A percentile compares a stretch with the other conserved stretches of the same genome.
These are phyloP conservation scores for Schoenoplectus triqueter DNA, from an alignment of 202 grass and related monocot genomes.

Conservation along the genomic window DNA sequence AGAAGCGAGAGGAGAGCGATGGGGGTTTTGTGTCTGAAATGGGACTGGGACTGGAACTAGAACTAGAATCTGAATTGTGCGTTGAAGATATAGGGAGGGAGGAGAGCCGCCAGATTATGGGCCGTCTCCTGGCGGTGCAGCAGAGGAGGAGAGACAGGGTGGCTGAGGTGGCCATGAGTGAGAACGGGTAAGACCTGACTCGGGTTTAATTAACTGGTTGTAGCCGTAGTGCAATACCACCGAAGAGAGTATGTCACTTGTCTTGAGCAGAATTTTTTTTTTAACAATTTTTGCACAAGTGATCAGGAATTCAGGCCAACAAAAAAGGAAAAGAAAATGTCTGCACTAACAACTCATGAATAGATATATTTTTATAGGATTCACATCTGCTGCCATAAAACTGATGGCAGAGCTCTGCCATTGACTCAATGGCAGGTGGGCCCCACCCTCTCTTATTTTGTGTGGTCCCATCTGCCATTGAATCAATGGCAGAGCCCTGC, in stretches of 20 bases:
- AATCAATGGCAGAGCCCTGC: no score
- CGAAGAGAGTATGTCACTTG: not conserved
- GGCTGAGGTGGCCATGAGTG: conserved; percentile 37
- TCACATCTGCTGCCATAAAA: no score
- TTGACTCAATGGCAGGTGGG: no score
- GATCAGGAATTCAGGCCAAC: no score
- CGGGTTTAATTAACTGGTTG: not conserved
- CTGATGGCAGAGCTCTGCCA: no score
- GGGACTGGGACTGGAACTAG: not conserved
- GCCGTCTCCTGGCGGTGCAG: not conserved
- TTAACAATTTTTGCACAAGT: no score
- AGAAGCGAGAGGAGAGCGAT: conserved; percentile 84
- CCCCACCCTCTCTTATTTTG: no score
- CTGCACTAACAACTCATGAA: no score
- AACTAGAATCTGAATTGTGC: conserved; percentile 1
- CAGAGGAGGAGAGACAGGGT: conserved; percentile 49
- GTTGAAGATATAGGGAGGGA: conserved; percentile 38
- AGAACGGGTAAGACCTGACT: not conserved
- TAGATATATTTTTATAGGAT: no score
- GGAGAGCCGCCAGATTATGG: conserved; percentile 9
- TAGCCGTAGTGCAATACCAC: not conserved
- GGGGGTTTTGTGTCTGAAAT: conserved; percentile 53
- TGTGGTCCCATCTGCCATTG: no score
- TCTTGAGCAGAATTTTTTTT: no score
- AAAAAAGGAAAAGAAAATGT: no score